Percentiles rank a stretch among this genome's conserved stretches.
phyloP scores from a whole-genome alignment of 2,329 filamentous ascomycete genomes.

The Colletotrichum falcatum region DNA sequence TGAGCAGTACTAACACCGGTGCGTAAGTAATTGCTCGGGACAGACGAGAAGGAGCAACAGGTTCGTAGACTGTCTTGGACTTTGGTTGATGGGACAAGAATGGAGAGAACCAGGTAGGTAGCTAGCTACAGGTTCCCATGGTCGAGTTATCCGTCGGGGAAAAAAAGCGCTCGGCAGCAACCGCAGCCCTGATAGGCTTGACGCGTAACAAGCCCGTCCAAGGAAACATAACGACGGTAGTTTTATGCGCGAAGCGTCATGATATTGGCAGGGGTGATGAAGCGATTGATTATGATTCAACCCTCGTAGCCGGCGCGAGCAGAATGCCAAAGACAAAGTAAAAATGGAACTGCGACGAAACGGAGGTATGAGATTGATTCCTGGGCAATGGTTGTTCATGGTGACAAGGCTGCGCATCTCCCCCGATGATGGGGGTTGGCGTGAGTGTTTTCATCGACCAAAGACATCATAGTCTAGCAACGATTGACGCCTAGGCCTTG shows the following conservation, averaged over 20 bases:
- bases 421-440: constrained; percentile 12
- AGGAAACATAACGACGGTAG: constrained; percentile 13
- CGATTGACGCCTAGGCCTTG: constrained; percentile 29
- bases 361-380: constrained; percentile 5
- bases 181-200: constrained; percentile 23
- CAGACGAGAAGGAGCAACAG: neutral
- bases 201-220: constrained; percentile 4
- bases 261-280: constrained; percentile 35
- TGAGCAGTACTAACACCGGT: neutral
- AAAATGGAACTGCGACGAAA: constrained; percentile 6
- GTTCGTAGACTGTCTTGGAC: neutral
- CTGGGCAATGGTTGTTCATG: constrained; percentile 1
- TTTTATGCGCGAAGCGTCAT: constrained; percentile 35
- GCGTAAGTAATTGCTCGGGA: neutral
- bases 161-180: constrained; percentile 11
- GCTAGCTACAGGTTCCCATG: neutral
- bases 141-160: constrained; percentile 5
- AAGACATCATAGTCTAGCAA: constrained; percentile 38
- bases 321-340: neutral
- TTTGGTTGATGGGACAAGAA: constrained; percentile 4
- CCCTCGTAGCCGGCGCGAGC: constrained; percentile 20
- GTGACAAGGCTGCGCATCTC: constrained; percentile 27
- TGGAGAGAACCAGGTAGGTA: neutral
- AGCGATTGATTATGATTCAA: neutral
- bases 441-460: constrained; percentile 40